Base-by-base conservation (phyloP, 495 filamentous ascomycete genomes). In the Daldinia grandis region DNA sequence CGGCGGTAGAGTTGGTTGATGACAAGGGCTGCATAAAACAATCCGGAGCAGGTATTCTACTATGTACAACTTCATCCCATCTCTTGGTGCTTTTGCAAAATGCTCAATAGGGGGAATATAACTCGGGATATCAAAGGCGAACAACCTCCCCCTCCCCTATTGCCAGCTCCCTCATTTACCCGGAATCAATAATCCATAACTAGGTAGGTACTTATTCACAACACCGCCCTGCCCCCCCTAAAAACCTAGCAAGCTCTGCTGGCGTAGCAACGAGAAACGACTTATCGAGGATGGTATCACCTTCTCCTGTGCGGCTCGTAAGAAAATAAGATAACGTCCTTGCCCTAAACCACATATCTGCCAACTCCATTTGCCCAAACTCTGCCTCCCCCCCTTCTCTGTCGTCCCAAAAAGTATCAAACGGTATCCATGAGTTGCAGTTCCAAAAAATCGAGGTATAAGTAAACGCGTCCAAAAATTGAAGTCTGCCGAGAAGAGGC, bases 391-490 rank as follows among this genome's bases (percentile, higher is more conserved):
- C 33, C 33, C 53, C 33, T 44, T 49, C 64, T 68, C 64, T 33
- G 38, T 55, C 69, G 56, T 62, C 33, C 69, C 49, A 58, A 67
- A 68, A 72, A 63, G 67, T 74, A 53, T 72, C 65, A 71, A 75
- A 74, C 65, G 69, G 72, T 72, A 75, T 73, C 74, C 69, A 71
- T 76, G 60, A 74, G 50, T 59, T 37, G 63, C 59, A 64, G 63
- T 62, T 65, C 65, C 64, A 72, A 60, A 63, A 37, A 64, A 62
- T 64, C 60, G 42, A 60, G 54, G 31, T 24, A 50, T 58, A 68
- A 42, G 49, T 60, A 49, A 49, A 67, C 40, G 51, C 49, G 42
- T 58, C 62, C 58, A 50, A 76, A 72, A 68, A 55, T 31, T 12
- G 33, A 31, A 50, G 53, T 40, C 21, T 59, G 56, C 58, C 50